phyloP scores from a whole-genome alignment of 345 rosid genomes.

The Erucastrum elatum region DNA sequence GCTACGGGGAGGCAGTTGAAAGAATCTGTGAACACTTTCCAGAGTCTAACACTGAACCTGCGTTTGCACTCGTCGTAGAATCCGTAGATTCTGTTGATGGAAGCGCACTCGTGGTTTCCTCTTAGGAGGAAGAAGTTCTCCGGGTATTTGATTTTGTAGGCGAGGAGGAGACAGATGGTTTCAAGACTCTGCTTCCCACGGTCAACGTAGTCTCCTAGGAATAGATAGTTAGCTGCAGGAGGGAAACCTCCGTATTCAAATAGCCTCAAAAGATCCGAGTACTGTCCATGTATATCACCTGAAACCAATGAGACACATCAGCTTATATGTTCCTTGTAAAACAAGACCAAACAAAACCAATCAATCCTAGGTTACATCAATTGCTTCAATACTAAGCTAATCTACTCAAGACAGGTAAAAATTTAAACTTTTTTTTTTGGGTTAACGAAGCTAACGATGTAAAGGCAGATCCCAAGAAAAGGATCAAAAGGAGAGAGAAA shows the following conservation, averaged over 20 bases:
- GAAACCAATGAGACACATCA: too few species aligned
- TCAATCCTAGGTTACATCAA: too few species aligned
- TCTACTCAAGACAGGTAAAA: too few species aligned
- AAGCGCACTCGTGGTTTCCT: slow-evolving; percentile 94
- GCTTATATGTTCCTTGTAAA: too few species aligned
- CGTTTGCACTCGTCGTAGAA: slow-evolving; percentile 95
- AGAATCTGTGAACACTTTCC: slow-evolving; percentile 85
- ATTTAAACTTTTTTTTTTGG: too few species aligned
- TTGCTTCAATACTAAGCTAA: too few species aligned
- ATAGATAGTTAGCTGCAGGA: slow-evolving; percentile 81
- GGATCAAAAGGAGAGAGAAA: too few species aligned
- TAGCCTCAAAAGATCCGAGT: slow-evolving; percentile 78
- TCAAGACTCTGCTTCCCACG: slow-evolving; percentile 96
- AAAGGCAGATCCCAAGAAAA: too few species aligned
- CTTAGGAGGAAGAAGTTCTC: slow-evolving; percentile 85
- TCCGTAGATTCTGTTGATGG: slow-evolving; percentile 87
- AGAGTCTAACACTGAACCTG: slow-evolving; percentile 72
- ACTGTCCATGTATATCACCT: slow-evolving; percentile 96
- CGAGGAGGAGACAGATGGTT: slow-evolving; percentile 88
- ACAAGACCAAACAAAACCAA: too few species aligned
- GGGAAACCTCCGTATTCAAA: slow-evolving; percentile 92
- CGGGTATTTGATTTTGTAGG: slow-evolving; percentile 87
- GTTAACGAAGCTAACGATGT: too few species aligned
- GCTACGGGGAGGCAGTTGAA: slow-evolving; percentile 95
- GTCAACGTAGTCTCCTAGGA: slow-evolving; percentile 89